phyloP scores from a whole-genome alignment of 1,139 yeast species.

The Lodderomyces margitis region DNA sequence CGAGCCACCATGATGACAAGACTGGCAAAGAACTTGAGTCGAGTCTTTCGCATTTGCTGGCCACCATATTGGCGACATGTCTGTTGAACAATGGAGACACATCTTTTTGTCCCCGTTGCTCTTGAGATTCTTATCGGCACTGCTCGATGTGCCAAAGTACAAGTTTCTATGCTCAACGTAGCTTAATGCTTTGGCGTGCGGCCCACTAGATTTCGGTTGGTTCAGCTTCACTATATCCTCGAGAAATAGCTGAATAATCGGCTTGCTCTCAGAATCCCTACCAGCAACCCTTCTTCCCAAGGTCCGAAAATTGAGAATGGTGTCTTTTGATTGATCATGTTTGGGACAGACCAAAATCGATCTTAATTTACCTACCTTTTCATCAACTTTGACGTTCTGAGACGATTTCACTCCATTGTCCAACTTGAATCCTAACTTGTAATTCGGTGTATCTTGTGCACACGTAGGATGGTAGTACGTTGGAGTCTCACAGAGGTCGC shows the following conservation, averaged over 20 bases:
- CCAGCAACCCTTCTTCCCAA: slow-evolving; percentile 34
- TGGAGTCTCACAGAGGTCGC: slow-evolving; percentile 26
- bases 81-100: slow-evolving; percentile 27
- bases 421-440: slow-evolving; percentile 47
- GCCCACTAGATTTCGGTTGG: slow-evolving; percentile 24
- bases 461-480: slow-evolving; percentile 61
- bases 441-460: slow-evolving; percentile 51
- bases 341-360: slow-evolving; percentile 45
- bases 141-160: slow-evolving; percentile 7
- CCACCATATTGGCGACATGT: slow-evolving; percentile 45
- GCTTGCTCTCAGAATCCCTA: slow-evolving; percentile 23
- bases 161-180: slow-evolving; percentile 25
- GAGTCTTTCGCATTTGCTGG: neutral
- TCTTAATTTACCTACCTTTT: slow-evolving; percentile 35
- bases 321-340: slow-evolving; percentile 25
- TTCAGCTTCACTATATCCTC: slow-evolving; percentile 37
- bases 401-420: slow-evolving; percentile 7
- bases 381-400: slow-evolving; percentile 26
- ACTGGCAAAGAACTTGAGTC: slow-evolving; percentile 24
- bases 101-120: neutral
- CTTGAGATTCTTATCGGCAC: neutral
- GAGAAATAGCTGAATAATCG: slow-evolving; percentile 42
- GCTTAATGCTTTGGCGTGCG: slow-evolving; percentile 31
- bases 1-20: slow-evolving; percentile 26
- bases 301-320: slow-evolving; percentile 22